phyloP scores from a whole-genome alignment of 208 protist species.

The Crithidia bombi region DNA sequence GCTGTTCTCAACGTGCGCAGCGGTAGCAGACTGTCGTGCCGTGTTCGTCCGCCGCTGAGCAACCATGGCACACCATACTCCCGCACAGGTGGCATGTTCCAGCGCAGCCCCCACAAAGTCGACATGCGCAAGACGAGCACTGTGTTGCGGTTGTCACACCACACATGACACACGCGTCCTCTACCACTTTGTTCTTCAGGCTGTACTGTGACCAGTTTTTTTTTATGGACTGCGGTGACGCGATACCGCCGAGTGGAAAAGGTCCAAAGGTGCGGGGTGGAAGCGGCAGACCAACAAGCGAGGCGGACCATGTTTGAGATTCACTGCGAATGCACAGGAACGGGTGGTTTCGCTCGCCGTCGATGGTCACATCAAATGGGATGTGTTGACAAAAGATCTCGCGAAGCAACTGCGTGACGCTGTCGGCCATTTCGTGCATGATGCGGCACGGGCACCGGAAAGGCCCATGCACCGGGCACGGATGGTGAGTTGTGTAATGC shows the following conservation, averaged over 20 bases:
- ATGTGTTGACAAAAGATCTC: conserved; percentile 39
- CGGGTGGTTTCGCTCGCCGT: conserved; percentile 24
- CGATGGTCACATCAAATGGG: conserved; percentile 36
- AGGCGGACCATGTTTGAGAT: conserved; percentile 26
- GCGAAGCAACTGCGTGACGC: conserved; percentile 38
- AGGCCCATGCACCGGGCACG: conserved; percentile 60
- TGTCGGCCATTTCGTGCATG: conserved; percentile 42
- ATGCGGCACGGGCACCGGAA: conserved; percentile 60
- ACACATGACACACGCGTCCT: conserved; percentile 31
- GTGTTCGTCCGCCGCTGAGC: conserved; percentile 76
- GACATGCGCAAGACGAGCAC: conserved; percentile 35
- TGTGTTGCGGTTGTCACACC: conserved; percentile 1
- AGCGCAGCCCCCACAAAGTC: conserved; percentile 40
- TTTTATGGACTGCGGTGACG: conserved; percentile 34
- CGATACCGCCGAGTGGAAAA: conserved; percentile 27
- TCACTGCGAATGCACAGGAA: conserved; percentile 35
- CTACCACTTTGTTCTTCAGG: conserved; percentile 22
- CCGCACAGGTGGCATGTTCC: conserved; percentile 36
- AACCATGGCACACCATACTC: conserved; percentile 42
- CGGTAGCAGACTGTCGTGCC: conserved; percentile 68
- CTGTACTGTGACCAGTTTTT: conserved; percentile 21
- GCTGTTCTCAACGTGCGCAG: conserved; percentile 66
- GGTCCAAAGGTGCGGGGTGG: conserved; percentile 29
- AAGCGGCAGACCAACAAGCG: conserved; percentile 28
- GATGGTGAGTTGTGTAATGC: conserved; percentile 8